phyloP scores from a whole-genome alignment of 768 basidiomycete genomes.

The Sporobolomyces roseus region DNA sequence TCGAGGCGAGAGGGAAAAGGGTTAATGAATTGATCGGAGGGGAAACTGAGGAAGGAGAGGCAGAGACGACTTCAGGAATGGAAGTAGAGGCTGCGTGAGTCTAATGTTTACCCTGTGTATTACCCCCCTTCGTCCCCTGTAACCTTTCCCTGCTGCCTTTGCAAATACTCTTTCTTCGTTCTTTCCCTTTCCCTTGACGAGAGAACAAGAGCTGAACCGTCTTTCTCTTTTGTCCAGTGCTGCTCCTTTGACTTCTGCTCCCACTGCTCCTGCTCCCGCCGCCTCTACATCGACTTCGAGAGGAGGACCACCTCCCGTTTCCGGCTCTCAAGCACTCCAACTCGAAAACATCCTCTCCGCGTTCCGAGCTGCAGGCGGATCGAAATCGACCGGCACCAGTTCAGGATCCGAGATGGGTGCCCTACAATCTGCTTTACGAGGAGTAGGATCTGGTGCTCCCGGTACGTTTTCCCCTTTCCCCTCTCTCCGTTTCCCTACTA shows the following conservation, averaged over 20 bases:
- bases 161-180: neutral
- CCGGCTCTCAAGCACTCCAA: conserved; percentile 8
- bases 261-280: too few relatives aligned
- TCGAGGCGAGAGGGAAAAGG: neutral
- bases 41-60: neutral
- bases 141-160: neutral
- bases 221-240: neutral
- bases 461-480: neutral
- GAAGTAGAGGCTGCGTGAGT: conserved; percentile 34
- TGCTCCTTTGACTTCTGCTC: too few relatives aligned
- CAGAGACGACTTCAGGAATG: neutral
- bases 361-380: conserved; percentile 6
- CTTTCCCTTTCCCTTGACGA: neutral
- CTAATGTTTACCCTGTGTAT: neutral
- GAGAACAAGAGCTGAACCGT: neutral
- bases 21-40: conserved; percentile 44
- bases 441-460: neutral
- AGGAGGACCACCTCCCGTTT: conserved; percentile 2
- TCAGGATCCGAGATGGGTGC: conserved; percentile 10
- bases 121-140: neutral
- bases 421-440: neutral
- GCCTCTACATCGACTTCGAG: neutral
- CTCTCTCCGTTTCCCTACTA: neutral
- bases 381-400: neutral
- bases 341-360: conserved; percentile 19